Evolutionary conservation across 2,329 filamentous ascomycete genomes (phyloP).

Genomic region (Canariomyces notabilis): DNA sequence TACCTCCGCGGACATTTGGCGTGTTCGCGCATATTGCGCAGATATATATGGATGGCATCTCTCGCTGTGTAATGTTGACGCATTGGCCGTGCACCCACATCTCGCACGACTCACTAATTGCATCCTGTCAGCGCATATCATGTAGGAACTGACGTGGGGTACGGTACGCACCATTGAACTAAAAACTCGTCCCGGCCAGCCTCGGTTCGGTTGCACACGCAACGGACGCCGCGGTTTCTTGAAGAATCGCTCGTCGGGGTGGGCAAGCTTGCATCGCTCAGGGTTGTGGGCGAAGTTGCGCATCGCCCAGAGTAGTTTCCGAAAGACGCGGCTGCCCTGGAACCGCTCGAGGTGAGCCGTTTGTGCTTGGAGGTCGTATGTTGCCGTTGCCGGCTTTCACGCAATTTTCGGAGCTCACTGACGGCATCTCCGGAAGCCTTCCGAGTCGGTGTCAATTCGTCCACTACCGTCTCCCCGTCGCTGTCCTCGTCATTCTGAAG

Average conservation of each 20-base stretch:
- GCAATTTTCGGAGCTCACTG: conserved; percentile 55
- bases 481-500: conserved; percentile 44
- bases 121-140: conserved; percentile 14
- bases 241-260: conserved; percentile 42
- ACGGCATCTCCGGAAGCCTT: conserved; percentile 48
- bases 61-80: conserved; percentile 52
- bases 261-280: conserved; percentile 44
- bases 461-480: conserved; percentile 54
- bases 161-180: conserved; percentile 55
- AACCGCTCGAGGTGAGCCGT: conserved; percentile 31
- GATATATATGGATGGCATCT: conserved; percentile 57
- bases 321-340: conserved; percentile 21
- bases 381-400: conserved; percentile 40
- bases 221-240: conserved; percentile 46
- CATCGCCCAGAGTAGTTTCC: conserved; percentile 31
- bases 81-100: conserved; percentile 62
- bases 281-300: conserved; percentile 48
- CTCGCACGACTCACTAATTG: conserved; percentile 56
- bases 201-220: conserved; percentile 48
- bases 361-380: conserved; percentile 31
- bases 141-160: not conserved
- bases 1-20: conserved; percentile 47
- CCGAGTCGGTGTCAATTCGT: conserved; percentile 34
- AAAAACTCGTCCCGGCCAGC: conserved; percentile 47
- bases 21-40: conserved; percentile 60